Evolutionary conservation across 331 rosid genomes (phyloP).

Genomic region (Arachis monticola): DNA sequence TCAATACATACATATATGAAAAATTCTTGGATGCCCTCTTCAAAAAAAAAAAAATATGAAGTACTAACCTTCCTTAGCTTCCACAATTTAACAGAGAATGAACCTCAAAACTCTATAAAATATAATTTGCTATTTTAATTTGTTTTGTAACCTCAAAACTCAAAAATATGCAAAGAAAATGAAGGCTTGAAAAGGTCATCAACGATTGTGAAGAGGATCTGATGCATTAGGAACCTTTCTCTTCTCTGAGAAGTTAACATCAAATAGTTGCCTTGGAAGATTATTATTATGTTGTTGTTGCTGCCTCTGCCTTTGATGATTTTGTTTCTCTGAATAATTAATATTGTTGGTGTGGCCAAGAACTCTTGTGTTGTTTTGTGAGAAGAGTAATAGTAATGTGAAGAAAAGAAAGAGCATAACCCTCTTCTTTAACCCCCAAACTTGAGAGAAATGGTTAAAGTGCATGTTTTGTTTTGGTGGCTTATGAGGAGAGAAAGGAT

Average conservation of each 20-base stretch:
- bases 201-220: conserved; percentile 96
- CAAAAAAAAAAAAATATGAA: background rate
- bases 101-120: conserved; percentile 9
- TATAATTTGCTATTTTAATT: conserved; percentile 15
- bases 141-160: background rate
- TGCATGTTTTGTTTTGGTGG: conserved; percentile 54
- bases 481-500: conserved; percentile 7
- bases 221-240: conserved; percentile 89
- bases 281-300: conserved; percentile 5
- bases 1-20: background rate
- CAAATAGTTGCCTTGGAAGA: conserved; percentile 44
- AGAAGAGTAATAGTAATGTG: conserved; percentile 37
- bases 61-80: background rate
- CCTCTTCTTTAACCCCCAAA: conserved; percentile 47
- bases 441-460: conserved; percentile 29
- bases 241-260: conserved; percentile 60
- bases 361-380: conserved; percentile 40
- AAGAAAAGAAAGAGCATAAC: conserved; percentile 51
- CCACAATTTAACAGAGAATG: background rate
- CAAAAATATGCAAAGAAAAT: conserved; percentile 4
- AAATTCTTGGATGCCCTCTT: background rate
- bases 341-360: conserved; percentile 33
- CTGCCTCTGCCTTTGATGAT: conserved; percentile 3
- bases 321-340: conserved; percentile 35
- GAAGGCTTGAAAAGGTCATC: conserved; percentile 17